These are phyloP conservation scores for Apocynum venetum DNA, from an alignment of 257 asterid genomes.

Conservation along the genomic window DNA sequence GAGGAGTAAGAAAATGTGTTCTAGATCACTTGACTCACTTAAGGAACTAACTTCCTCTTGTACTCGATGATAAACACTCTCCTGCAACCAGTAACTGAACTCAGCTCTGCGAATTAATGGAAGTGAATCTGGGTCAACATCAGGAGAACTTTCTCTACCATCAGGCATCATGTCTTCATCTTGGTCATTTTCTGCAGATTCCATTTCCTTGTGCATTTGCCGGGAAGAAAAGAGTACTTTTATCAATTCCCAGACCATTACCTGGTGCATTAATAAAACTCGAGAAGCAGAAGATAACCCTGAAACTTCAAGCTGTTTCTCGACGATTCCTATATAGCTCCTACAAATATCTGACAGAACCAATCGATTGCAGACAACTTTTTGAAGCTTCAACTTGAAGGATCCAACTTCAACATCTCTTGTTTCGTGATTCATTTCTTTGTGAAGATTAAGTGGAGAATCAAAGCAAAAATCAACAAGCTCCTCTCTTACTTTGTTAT, in stretches of 20 bases:
- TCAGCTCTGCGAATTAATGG: slow-evolving; percentile 78
- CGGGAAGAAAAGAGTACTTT: slow-evolving; percentile 79
- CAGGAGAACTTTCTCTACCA: slow-evolving; percentile 48
- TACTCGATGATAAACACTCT: slow-evolving; percentile 85
- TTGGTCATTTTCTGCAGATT: slow-evolving; percentile 47
- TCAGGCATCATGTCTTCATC: slow-evolving; percentile 85
- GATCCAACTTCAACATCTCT: slow-evolving; percentile 52
- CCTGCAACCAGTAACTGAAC: slow-evolving; percentile 94
- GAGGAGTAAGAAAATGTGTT: slow-evolving; percentile 81
- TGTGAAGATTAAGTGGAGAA: slow-evolving; percentile 77
- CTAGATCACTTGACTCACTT: slow-evolving; percentile 56
- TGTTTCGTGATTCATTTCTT: slow-evolving; percentile 60
- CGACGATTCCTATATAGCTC: slow-evolving; percentile 70
- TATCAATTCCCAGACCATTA: slow-evolving; percentile 83
- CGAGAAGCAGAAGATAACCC: slow-evolving; percentile 57
- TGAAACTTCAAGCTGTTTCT: slow-evolving; percentile 75
- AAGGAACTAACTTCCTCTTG: slow-evolving; percentile 80
- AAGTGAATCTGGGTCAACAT: slow-evolving; percentile 72
- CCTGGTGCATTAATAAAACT: slow-evolving; percentile 84
- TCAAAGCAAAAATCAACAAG: slow-evolving; percentile 67
- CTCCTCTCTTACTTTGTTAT: slow-evolving; percentile 53
- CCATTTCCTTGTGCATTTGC: slow-evolving; percentile 41
- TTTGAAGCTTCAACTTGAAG: slow-evolving; percentile 66
- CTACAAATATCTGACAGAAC: slow-evolving; percentile 78
- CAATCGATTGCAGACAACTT: slow-evolving; percentile 55